Conservation (phyloP, 257 asterid genomes). For the Paulownia fortunei region DNA sequence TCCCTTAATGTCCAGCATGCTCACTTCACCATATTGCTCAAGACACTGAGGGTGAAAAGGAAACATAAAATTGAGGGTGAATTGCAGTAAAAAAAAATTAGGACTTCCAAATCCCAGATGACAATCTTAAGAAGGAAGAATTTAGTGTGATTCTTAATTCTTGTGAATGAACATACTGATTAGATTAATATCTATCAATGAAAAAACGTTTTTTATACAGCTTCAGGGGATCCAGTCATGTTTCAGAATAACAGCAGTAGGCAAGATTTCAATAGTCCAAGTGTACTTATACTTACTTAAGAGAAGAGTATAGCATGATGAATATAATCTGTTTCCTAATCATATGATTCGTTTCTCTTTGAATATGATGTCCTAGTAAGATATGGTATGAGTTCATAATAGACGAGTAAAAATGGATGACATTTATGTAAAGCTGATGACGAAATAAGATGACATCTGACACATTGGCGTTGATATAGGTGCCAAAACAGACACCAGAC, state of each 20-base stretch:
- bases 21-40: slow-evolving; percentile 96
- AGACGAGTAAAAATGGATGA: no score
- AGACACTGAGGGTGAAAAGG: slow-evolving; percentile 57
- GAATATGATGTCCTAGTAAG: no score
- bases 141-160: neutral
- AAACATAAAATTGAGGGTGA: neutral
- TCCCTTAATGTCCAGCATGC: slow-evolving; percentile 99
- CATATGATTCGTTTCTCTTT: no score
- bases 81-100: neutral
- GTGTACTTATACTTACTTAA: neutral
- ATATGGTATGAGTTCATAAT: neutral
- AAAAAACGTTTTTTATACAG: neutral
- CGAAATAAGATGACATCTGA: neutral
- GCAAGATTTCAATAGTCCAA: neutral
- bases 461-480: neutral
- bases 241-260: neutral
- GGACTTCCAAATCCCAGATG: neutral
- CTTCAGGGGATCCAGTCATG: no score
- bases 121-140: neutral
- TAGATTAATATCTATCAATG: neutral
- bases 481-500: neutral
- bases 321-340: no score
- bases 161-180: neutral
- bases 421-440: no score
- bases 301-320: neutral